Conservation (phyloP, 768 basidiomycete species). For the Hortiboletus campestris region DNA sequence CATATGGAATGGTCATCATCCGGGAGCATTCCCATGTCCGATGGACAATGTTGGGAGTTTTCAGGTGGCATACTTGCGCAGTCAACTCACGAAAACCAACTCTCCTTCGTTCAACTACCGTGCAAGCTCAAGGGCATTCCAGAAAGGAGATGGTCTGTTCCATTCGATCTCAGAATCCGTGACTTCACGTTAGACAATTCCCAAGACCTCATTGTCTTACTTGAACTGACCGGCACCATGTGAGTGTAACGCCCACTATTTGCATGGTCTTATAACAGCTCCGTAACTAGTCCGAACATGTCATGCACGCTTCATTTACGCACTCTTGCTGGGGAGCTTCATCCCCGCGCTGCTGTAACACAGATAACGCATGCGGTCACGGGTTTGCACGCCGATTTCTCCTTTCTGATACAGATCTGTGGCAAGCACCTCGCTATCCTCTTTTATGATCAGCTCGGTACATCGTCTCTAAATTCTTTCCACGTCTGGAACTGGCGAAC, state of each 20-base stretch:
- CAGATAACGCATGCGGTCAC: conserved; percentile 13
- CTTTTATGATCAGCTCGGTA: conserved; percentile 14
- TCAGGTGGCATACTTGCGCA: conserved; percentile 35
- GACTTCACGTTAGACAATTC: conserved; percentile 39
- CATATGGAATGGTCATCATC: conserved; percentile 20
- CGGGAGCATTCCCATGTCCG: conserved; percentile 11
- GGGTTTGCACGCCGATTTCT: conserved; percentile 1
- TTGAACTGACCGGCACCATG: conserved; percentile 24
- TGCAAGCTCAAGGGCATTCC: conserved; percentile 30
- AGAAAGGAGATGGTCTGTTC: conserved; percentile 27
- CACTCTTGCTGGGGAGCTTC: conserved; percentile 29
- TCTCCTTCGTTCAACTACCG: conserved; percentile 30
- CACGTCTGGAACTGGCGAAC: conserved; percentile 38
- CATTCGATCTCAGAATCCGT: conserved; percentile 27
- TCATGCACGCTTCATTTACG: conserved; percentile 29
- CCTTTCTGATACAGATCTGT: conserved; percentile 33
- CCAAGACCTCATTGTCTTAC: conserved; percentile 34
- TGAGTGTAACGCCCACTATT: conserved; percentile 10
- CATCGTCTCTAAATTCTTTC: conserved; percentile 12
- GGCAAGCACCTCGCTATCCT: conserved; percentile 31
- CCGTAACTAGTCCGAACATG: conserved; percentile 14
- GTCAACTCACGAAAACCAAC: conserved; percentile 14
- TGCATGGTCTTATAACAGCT: background rate
- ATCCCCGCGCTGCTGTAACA: conserved; percentile 19
- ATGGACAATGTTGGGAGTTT: conserved; percentile 34